Conservation (phyloP, 2,329 filamentous ascomycete genomes). For the Aureobasidium sp. region DNA sequence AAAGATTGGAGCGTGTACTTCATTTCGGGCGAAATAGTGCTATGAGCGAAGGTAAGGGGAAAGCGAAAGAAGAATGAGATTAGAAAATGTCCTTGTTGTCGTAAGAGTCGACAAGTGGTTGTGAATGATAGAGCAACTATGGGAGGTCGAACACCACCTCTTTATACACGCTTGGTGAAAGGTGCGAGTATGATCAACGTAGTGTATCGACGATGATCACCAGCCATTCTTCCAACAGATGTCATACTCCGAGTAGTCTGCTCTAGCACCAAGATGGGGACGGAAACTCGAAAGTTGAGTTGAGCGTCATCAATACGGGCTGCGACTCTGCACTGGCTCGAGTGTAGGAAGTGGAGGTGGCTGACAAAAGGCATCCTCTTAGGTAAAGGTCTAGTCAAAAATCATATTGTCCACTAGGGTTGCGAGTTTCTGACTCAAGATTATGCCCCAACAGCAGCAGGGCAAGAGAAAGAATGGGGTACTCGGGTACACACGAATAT, state of each 20-base stretch:
- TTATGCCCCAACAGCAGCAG: background rate
- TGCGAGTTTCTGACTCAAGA: background rate
- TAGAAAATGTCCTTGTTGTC: background rate
- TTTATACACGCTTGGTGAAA: background rate
- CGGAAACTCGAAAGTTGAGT: background rate
- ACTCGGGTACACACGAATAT: background rate
- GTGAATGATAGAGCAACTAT: background rate
- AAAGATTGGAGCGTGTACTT: slow-evolving; percentile 7
- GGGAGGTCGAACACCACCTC: background rate
- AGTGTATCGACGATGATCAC: slow-evolving; percentile 4
- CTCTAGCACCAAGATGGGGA: background rate
- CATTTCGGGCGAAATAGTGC: slow-evolving; percentile 5
- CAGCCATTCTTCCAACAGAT: slow-evolving; percentile 1
- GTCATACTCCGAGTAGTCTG: background rate
- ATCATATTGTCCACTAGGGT: background rate
- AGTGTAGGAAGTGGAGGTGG: slow-evolving; percentile 1
- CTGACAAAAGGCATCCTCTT: background rate
- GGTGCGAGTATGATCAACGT: background rate
- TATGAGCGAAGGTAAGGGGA: background rate
- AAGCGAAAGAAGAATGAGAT: background rate
- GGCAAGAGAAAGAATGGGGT: background rate
- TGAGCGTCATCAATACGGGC: background rate
- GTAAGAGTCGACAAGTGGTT: background rate
- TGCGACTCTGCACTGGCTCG: background rate
- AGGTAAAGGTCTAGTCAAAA: background rate